These are phyloP conservation scores for Cladosporium sp. DNA, from an alignment of 2,329 filamentous ascomycete genomes.

Conservation along the genomic window DNA sequence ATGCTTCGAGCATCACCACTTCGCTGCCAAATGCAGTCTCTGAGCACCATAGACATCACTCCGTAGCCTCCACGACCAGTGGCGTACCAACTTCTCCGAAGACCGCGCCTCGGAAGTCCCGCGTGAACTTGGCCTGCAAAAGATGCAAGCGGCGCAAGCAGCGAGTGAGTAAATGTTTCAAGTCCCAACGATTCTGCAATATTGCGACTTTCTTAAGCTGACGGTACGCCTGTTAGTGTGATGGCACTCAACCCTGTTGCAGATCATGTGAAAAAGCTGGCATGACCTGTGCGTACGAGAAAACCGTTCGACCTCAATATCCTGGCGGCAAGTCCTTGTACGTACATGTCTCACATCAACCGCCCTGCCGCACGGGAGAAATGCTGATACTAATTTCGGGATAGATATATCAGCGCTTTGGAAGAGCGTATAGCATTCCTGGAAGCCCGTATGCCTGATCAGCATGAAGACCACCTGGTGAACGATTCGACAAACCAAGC, in stretches of 20 bases:
- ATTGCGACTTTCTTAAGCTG: background rate
- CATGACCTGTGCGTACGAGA: conserved; percentile 8
- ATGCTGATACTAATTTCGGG: background rate
- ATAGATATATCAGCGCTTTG: conserved; percentile 7
- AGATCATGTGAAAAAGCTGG: conserved; percentile 8
- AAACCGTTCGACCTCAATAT: conserved; percentile 7
- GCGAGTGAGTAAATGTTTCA: background rate
- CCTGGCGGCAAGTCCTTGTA: conserved; percentile 9
- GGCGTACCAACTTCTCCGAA: background rate
- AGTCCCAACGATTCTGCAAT: background rate
- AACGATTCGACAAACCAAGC: background rate
- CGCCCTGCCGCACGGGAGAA: background rate
- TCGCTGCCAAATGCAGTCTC: no score
- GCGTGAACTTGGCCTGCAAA: conserved; percentile 9
- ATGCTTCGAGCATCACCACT: no score
- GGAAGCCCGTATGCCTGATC: conserved; percentile 7
- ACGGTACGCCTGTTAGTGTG: conserved; percentile 1
- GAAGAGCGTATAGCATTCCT: conserved; percentile 11
- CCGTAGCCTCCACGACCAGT: background rate
- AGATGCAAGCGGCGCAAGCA: conserved; percentile 11
- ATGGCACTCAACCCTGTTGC: conserved; percentile 8
- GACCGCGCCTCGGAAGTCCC: conserved; percentile 1
- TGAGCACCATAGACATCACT: background rate
- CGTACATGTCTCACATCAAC: background rate
- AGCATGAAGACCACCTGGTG: conserved; percentile 6